Evolutionary conservation across 23 red algal genomes (phyloP), one percentile per base, ranked within the genome.

Genomic region (Gracilaria gracilis): DNA sequence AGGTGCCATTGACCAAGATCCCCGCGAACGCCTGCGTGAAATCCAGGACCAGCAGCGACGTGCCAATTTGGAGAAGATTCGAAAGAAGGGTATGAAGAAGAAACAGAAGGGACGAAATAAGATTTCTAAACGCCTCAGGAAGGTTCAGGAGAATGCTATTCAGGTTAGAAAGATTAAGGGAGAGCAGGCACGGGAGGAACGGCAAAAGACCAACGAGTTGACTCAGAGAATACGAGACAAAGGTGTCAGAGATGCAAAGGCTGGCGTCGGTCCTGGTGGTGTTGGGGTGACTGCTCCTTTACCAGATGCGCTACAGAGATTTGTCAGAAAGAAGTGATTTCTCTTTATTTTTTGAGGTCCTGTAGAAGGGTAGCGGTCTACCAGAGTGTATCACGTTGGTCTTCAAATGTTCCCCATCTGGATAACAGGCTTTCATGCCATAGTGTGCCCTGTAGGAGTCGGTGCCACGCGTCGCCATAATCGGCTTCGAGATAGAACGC

Each of bases 1-100:
- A 15, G 97, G 94, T 2, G 54, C 51, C 12, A 55, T 99, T 51
- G 97, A 99, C 37, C 17, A 49, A 21, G 83, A 99, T 59, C 91
- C 90, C 7, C 46, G 19, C 1, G 73, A 76, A n/a, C 47, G 95
- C 37, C 17, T 95, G 40, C 86, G 54, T 57, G 96, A 98, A 39
- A 78, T 94, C 33, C 79, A 58, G 32, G 50, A 84, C 2, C 28
- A 61, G 9, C 86, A 71, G 38, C 42, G 66, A 11, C 80, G 65
- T 20, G 96, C 95, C n/a, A 84, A 94, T 57, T 61, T 73, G 44
- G 80, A 72, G 74, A 90, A 90, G 65, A 61, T 62, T 21, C 28
- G 49, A 12, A 96, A 92, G 62, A 86, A 69, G 35, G 50, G 46
- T 17, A n/a, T 23, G 11, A 82, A 71, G 84, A 78, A 62, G 73